Evolutionary conservation across 768 basidiomycete species (phyloP), one percentile per base, ranked within the genome.

Genomic region (Macrolepiota dolichaula): DNA sequence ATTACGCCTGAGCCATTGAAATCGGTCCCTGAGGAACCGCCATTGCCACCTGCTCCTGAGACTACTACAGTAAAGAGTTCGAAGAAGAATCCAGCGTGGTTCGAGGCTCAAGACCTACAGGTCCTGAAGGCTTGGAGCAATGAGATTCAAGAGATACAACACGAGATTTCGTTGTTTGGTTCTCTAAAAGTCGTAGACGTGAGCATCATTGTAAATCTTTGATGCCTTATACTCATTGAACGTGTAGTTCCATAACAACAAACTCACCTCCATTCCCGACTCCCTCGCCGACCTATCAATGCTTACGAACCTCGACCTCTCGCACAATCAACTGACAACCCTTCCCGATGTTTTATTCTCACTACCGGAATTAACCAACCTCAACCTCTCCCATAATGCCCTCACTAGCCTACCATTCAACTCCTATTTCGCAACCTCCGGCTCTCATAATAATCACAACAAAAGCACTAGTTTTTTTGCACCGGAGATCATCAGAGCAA

Each of bases 81-180:
- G 35, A 77, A 79, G 55, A 76, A 73, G 35, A 74, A 78, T 51
- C 85, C 88, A 12, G 79, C 88, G 1, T 92, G 92, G 90, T 94
- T 86, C 66, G 91, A 93, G 69, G 88, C 88, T 1, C 87, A 89
- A 68, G 92, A 94, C 72, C 73, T 94, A 22, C 81, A 83, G 38
- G 76, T 89, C 4, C 74, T 94, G 46, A 93, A 92, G 69, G 86
- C 85, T 15, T 88, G 88, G 83, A 88, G 86, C 67, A 94, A 94
- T 66, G 86, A 88, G 19, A 92, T 94, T 44, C 64, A 81, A 17
- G 89, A 91, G 67, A 79, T 94, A 29, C 92, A 93, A 65, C 86
- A 85, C 24, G 92, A 94, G 70, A 87, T 94, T 13, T 88, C 89
- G 0, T 78, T 93, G 49, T 94, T 94, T 69, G 92, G 92, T 2